A percentile compares a stretch with the other conserved stretches of the same genome.
Evolutionary conservation across 164 flowering plant genomes (phyloP).

Genomic region (Dillenia suffruticosa): DNA sequence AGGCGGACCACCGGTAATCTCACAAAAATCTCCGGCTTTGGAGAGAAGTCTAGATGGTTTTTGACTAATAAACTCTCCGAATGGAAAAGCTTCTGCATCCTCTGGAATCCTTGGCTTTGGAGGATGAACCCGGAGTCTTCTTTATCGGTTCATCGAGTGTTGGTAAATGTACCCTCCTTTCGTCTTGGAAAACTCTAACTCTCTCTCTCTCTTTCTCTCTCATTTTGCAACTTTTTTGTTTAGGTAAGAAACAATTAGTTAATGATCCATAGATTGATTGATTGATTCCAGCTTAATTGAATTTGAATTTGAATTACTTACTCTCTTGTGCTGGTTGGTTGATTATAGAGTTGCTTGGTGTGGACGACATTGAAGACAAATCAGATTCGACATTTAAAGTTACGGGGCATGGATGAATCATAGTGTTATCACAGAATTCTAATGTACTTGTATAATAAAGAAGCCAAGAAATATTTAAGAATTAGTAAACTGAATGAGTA

Average conservation of each 20-base stretch:
- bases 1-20: no score
- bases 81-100: no score
- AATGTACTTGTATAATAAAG: no score
- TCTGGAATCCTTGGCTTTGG: constrained; percentile 11
- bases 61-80: no score
- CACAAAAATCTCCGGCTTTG: no score
- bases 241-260: no score
- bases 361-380: constrained; percentile 62
- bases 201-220: neutral
- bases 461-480: no score
- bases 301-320: neutral
- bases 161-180: constrained; percentile 79
- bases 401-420: constrained; percentile 51
- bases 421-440: no score
- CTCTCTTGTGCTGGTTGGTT: neutral
- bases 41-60: no score
- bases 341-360: constrained; percentile 50
- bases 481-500: no score
- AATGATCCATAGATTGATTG: neutral
- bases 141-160: constrained; percentile 67
- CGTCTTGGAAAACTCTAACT: constrained; percentile 36
- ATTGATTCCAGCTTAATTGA: neutral
- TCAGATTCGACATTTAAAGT: constrained; percentile 46
- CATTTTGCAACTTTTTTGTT: no score
- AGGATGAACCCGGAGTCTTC: constrained; percentile 54